Base-by-base conservation (phyloP, 208 protist genomes). In the Leishmania aethiopica region DNA sequence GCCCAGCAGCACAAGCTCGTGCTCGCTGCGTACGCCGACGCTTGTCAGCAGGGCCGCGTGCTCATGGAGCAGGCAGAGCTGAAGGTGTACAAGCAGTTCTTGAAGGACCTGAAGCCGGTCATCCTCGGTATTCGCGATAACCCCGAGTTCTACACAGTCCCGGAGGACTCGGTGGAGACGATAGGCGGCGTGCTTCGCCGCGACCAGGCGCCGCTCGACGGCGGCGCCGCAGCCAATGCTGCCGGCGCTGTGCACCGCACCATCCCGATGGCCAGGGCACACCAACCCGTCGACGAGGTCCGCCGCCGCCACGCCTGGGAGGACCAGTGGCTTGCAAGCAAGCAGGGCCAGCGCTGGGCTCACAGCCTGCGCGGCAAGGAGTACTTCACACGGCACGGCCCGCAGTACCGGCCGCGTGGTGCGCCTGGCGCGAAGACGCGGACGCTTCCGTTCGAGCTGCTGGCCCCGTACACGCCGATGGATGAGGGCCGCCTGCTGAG, bases 71-170 rank as follows among this genome's bases (percentile, higher is more conserved):
- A 96, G 88, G 96, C 96, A 37, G 94, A 98, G 88, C 84, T 93
- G 79, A 87, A 90, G 77, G 92, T 98, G 42, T 98, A 98, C 90
- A 92, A 94, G 79, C 96, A 98, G 85, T 98, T 98, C 64, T 83
- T 98, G 49, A 89, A 84, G 64, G 96, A 98, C 82, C 69, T 98
- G 45, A 96, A 97, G 80, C 96, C 96, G 7, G 88, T 98, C 80
- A 89, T 98, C 51, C 85, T 96, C 62, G 96, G 96, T 67, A 98
- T 98, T 67, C 96, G 96, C 57, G 96, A 98, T 75, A 98, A 98
- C 77, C 92, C 94, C 19, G 94, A 98, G 90, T 98, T 98, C 86
- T 98, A 97, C 87, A 98, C 96, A 8, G 93, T 97, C 19, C 71
- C 93, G 1, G 89, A 93, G 64, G 84, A 92, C 69, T 85, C 90